Evolutionary conservation across 106 monocot species (phyloP), one percentile per base, ranked within the genome.

Genomic region (Apostasia ramifera): DNA sequence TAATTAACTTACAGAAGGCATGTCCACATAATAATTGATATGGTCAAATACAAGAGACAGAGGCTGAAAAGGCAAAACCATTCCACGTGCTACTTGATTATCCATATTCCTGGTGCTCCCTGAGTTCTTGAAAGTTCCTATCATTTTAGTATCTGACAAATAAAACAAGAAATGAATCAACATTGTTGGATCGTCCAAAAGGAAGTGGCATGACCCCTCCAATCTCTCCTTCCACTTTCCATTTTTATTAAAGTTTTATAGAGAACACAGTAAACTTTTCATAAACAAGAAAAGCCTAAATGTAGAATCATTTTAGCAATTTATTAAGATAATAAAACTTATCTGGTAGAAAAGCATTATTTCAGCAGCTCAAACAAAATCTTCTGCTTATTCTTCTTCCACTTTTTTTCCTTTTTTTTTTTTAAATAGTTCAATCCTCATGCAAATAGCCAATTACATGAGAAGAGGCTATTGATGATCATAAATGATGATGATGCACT

Each of bases 1-100:
- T 12, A 55, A 44, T 44, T 40, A 12, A 77, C 97, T 92, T 79
- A 97, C 97, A 44, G 54, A 40, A 52, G 97, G 89, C 84, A 92
- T 92, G 67, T 92, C 92, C 12, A 97, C 97, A 45, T 81, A 85
- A 76, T 97, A 97, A 51, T 79, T 97, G 41, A 97, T 66, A 79
- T 92, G 82, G 55, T 71, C 77, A 66, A 97, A 97, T 57, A 76
- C 61, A 47, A 97, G 83, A 63, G 95, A 92, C 67, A 89, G 84
- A 47, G 89, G 89, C 68, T 85, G 81, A 57, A 97, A 97, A 57
- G 92, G 92, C 53, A 97, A 75, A 73, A 81, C 70, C 84, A 97
- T 86, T 81, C 79, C 86, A 77, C 67, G 67, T 8, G 44, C 79
- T 54, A 58, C 15, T 26, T 59, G 62, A 14, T 46, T 12, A 5